Conservation (phyloP, 306 rosid genomes). For the Gillenia trifoliata region DNA sequence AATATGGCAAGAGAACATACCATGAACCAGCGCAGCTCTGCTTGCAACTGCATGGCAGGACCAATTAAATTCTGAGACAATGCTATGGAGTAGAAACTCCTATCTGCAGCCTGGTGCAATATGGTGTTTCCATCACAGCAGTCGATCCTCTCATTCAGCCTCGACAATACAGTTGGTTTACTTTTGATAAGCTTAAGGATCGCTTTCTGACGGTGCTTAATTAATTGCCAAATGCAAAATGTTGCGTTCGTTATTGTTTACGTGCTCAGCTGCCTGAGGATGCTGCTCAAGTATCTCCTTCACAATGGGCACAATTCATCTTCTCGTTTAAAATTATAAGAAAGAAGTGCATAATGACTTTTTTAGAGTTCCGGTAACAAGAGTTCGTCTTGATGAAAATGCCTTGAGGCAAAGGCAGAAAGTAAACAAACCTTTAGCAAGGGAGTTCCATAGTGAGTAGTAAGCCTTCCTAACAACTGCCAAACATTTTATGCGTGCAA, state of each 20-base stretch:
- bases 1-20: not conserved
- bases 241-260: not conserved
- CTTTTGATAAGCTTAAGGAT: not conserved
- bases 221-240: constrained; percentile 3
- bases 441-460: not conserved
- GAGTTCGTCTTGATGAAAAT: not conserved
- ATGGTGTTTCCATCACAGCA: not conserved
- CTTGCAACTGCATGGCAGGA: constrained; percentile 3
- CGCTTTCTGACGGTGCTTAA: not conserved
- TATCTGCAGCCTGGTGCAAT: not conserved
- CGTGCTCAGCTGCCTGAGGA: not conserved
- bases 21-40: not conserved
- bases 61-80: not conserved
- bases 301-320: not conserved
- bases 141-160: not conserved
- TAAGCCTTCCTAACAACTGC: not conserved
- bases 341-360: too few species aligned
- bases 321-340: too few species aligned
- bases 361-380: too few species aligned
- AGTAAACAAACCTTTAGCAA: not conserved
- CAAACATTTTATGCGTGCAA: not conserved
- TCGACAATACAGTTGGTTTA: not conserved
- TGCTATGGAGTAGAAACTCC: not conserved
- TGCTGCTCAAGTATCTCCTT: not conserved
- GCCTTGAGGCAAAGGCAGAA: not conserved